These are phyloP conservation scores for Cyphellophora attinorum DNA, from an alignment of 2,329 filamentous ascomycete genomes.

Conservation along the genomic window DNA sequence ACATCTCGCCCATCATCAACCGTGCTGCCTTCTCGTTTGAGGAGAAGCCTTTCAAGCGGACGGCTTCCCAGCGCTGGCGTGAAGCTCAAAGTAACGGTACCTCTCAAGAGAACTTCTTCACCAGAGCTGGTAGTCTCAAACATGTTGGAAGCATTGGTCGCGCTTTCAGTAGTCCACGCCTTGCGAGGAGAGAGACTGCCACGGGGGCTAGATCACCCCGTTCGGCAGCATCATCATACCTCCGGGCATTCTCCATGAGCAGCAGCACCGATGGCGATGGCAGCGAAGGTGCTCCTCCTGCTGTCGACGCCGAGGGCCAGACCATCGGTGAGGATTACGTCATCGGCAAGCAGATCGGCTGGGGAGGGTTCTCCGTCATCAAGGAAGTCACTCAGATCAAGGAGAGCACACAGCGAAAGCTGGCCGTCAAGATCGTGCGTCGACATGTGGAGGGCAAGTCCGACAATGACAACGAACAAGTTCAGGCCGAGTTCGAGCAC, in stretches of 20 bases:
- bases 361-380: constrained; percentile 57
- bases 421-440: constrained; percentile 59
- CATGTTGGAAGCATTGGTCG: constrained; percentile 7
- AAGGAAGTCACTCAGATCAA: constrained; percentile 58
- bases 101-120: constrained; percentile 23
- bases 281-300: constrained; percentile 24
- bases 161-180: constrained; percentile 3
- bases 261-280: constrained; percentile 21
- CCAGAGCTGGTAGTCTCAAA: constrained; percentile 16
- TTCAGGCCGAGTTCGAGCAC: constrained; percentile 59
- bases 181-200: constrained; percentile 12
- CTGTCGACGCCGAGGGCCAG: constrained; percentile 59
- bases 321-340: constrained; percentile 58
- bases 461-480: constrained; percentile 54
- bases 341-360: constrained; percentile 56
- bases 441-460: constrained; percentile 46
- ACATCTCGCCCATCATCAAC: constrained; percentile 4
- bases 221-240: constrained; percentile 49
- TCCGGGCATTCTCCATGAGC: constrained; percentile 40
- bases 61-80: constrained; percentile 18
- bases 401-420: constrained; percentile 39
- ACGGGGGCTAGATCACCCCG: constrained; percentile 40
- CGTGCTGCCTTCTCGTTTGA: constrained; percentile 18
- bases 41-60: constrained; percentile 13
- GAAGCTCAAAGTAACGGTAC: constrained; percentile 24